Conservation (phyloP, 2,329 filamentous ascomycete species). For the Aspergillus quadricinctus region DNA sequence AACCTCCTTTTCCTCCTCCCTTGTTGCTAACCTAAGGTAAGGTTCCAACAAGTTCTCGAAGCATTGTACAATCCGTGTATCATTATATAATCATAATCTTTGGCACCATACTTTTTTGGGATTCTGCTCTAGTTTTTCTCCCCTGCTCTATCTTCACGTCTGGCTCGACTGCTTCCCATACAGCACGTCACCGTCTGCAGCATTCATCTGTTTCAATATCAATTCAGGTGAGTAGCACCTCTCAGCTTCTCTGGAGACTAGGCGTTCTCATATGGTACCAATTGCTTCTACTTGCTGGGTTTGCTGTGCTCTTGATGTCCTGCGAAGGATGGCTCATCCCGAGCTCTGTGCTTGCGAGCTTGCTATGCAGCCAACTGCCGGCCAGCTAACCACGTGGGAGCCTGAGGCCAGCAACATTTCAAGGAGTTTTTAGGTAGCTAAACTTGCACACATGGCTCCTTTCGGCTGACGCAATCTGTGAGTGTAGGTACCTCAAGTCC, state of each 20-base stretch:
- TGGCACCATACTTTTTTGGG: conserved; percentile 5
- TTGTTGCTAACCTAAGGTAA: neutral
- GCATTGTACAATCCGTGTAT: neutral
- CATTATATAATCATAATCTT: conserved; percentile 8
- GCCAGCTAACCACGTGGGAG: conserved; percentile 2
- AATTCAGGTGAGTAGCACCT: neutral
- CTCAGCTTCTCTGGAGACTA: neutral
- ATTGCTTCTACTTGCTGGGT: conserved; percentile 1
- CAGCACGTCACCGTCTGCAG: neutral
- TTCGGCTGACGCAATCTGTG: conserved; percentile 15
- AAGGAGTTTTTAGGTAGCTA: neutral
- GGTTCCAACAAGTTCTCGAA: neutral
- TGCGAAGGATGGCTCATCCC: neutral
- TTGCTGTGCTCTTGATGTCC: conserved; percentile 3
- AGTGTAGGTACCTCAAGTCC: neutral
- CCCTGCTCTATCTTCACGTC: conserved; percentile 6
- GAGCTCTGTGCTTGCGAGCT: neutral
- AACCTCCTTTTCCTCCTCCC: neutral
- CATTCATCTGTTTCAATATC: neutral
- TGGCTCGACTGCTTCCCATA: conserved; percentile 2
- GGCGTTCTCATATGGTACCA: neutral
- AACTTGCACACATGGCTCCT: conserved; percentile 14
- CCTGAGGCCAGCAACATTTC: conserved; percentile 7
- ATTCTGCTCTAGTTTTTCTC: conserved; percentile 7
- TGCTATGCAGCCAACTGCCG: neutral